Evolutionary conservation across 1,139 yeast species (phyloP).

Genomic region (Hansenula anomala): DNA sequence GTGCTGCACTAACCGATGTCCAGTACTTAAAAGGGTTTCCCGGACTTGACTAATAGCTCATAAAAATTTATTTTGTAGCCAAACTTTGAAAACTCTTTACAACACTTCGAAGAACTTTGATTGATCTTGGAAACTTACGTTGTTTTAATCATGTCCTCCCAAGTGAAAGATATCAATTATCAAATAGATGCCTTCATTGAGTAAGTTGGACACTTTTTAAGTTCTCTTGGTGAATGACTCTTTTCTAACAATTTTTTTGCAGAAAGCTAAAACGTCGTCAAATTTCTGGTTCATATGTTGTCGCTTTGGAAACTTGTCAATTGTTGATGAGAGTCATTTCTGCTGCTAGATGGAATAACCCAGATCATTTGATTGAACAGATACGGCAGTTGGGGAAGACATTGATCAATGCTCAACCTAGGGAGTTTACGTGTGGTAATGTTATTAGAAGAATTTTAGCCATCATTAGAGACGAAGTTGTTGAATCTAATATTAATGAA

Average conservation of each 20-base stretch:
- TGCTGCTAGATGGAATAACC: constrained; percentile 80
- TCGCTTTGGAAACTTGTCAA: constrained; percentile 86
- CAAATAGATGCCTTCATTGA: constrained; percentile 27
- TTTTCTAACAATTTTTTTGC: constrained; percentile 10
- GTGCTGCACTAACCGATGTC: too few species aligned
- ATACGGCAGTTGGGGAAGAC: constrained; percentile 62
- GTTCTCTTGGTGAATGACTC: background rate
- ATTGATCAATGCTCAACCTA: constrained; percentile 61
- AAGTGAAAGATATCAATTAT: constrained; percentile 19
- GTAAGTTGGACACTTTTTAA: constrained; percentile 11
- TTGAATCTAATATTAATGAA: constrained; percentile 36
- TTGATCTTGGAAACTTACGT: background rate
- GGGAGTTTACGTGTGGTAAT: constrained; percentile 86
- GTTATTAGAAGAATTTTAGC: constrained; percentile 87
- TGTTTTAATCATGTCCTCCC: constrained; percentile 11
- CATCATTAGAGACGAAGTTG: constrained; percentile 81
- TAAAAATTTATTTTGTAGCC: background rate
- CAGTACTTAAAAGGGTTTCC: too few species aligned
- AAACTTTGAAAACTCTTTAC: background rate
- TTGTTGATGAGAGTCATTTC: constrained; percentile 85
- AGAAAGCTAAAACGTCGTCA: constrained; percentile 65
- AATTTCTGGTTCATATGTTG: constrained; percentile 52
- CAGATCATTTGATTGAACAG: constrained; percentile 65
- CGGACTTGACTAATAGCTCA: background rate
- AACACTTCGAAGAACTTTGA: too few species aligned